Evolutionary conservation across 148 eudicot species (phyloP).

Genomic region (Spergularia marina): DNA sequence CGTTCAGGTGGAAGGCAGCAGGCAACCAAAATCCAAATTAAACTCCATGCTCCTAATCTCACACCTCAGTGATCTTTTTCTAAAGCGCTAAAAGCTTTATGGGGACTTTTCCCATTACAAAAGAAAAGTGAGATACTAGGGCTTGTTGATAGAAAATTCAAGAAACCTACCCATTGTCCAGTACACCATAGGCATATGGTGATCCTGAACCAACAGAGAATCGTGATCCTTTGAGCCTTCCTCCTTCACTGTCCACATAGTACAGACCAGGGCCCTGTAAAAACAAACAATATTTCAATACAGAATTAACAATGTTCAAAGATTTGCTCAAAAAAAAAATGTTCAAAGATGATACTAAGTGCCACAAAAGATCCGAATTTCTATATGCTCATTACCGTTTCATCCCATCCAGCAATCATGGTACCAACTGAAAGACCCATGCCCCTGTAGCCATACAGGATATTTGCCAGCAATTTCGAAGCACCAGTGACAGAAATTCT

Average conservation of each 20-base stretch:
- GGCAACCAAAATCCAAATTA: too few species aligned
- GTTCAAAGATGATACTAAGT: not conserved
- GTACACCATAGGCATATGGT: slow-evolving; percentile 98
- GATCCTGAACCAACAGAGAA: slow-evolving; percentile 99
- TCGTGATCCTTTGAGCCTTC: slow-evolving; percentile 84
- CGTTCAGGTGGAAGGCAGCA: too few species aligned
- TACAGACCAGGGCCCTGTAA: slow-evolving; percentile 92
- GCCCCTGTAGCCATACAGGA: slow-evolving; percentile 84
- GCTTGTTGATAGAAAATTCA: not conserved
- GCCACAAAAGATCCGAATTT: not conserved
- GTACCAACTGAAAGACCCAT: slow-evolving; percentile 99
- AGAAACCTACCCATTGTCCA: slow-evolving; percentile 76
- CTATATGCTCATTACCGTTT: slow-evolving; percentile 48
- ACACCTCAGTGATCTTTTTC: too few species aligned
- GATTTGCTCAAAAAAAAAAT: too few species aligned
- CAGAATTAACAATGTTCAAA: not conserved
- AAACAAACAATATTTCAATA: slow-evolving; percentile 13
- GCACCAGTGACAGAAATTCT: slow-evolving; percentile 98
- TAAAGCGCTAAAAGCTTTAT: too few species aligned
- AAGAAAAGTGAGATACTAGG: not conserved
- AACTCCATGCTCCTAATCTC: too few species aligned
- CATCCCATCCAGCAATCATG: slow-evolving; percentile 99
- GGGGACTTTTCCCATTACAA: too few species aligned
- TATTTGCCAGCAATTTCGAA: slow-evolving; percentile 91
- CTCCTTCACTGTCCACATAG: slow-evolving; percentile 99